Percentiles rank a stretch among this genome's conserved stretches.
Conservation (phyloP, 2,329 filamentous ascomycete species). For the Epichloe elymi region DNA sequence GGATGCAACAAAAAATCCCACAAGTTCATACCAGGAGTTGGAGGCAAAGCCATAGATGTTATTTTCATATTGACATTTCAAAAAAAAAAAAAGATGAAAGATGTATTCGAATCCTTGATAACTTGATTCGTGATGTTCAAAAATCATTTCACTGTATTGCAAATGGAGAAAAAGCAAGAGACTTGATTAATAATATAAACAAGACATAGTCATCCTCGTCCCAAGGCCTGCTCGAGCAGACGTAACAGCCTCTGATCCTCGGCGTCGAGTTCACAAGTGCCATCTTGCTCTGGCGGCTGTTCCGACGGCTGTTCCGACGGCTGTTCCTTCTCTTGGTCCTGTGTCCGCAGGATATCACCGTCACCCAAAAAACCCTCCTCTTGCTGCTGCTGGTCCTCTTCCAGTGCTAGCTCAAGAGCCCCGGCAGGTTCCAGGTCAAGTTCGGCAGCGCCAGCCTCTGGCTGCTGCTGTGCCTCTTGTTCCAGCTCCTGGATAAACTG, state of each 20-base stretch:
- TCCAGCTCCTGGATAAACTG: background rate
- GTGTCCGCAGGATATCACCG: background rate
- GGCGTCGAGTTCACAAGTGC: background rate
- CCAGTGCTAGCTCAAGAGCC: background rate
- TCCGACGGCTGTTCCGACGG: too few species aligned
- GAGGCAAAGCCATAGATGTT: constrained; percentile 1
- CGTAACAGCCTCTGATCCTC: background rate
- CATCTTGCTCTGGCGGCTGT: background rate
- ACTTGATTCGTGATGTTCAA: too few species aligned
- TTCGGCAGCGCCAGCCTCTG: background rate
- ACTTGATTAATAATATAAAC: too few species aligned
- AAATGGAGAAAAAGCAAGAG: too few species aligned
- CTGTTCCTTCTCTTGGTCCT: background rate
- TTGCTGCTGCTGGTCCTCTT: background rate
- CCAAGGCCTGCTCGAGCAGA: too few species aligned
- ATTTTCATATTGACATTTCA: background rate
- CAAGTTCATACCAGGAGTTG: constrained; percentile 1
- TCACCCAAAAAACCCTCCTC: too few species aligned
- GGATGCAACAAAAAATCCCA: background rate
- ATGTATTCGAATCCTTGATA: background rate
- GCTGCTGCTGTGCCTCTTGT: background rate
- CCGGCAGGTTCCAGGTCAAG: too few species aligned
- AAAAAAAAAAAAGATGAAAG: background rate
- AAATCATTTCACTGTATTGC: too few species aligned
- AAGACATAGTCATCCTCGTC: too few species aligned